phyloP scores from a whole-genome alignment of 345 rosid species.

The Populus simonii region DNA sequence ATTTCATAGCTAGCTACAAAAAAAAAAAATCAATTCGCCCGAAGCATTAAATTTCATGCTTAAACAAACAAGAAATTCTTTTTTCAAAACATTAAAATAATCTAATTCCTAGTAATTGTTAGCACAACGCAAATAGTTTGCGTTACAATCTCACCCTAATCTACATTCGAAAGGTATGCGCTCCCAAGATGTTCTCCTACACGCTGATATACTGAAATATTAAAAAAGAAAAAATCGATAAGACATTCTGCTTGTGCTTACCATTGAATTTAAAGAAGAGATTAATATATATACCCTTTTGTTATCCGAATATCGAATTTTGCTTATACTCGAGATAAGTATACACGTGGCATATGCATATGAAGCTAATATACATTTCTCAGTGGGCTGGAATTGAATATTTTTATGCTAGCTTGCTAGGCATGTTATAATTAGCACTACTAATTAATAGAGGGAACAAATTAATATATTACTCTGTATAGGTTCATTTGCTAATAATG shows the following conservation, averaged over 20 bases:
- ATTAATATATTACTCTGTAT: too few relatives aligned
- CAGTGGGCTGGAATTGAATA: too few relatives aligned
- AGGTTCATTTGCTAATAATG: too few relatives aligned
- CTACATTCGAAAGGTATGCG: background rate
- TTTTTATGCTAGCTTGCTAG: too few relatives aligned
- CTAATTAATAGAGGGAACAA: too few relatives aligned
- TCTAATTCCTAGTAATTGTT: background rate
- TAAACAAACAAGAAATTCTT: background rate
- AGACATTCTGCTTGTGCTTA: background rate
- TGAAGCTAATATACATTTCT: too few relatives aligned
- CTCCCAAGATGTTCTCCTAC: background rate
- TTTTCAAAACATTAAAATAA: background rate
- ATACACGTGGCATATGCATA: too few relatives aligned
- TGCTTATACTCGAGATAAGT: background rate
- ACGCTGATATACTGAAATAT: background rate
- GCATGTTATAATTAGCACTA: too few relatives aligned
- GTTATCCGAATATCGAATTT: background rate
- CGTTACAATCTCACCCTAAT: background rate
- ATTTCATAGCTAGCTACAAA: background rate
- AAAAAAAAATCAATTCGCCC: background rate
- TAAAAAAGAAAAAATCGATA: too few relatives aligned
- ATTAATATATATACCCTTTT: background rate
- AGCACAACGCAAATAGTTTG: background rate
- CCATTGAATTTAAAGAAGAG: background rate
- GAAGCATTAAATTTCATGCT: background rate